These are phyloP conservation scores for Pistacia vera DNA, from an alignment of 345 rosid species.

Conservation along the genomic window DNA sequence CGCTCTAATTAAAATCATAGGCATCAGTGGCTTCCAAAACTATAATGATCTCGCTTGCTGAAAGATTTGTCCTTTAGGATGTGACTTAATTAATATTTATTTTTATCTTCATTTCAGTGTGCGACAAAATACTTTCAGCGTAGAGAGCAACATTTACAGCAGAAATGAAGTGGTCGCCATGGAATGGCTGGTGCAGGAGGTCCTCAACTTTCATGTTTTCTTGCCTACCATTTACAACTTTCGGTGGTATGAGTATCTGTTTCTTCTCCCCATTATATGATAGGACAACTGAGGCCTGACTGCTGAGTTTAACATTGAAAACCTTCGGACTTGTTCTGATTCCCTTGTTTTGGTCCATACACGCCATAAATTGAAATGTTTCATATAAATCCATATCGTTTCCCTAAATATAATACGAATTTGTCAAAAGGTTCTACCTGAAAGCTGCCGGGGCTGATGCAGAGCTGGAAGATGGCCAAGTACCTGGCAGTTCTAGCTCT, in stretches of 20 bases:
- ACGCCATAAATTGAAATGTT: not conserved
- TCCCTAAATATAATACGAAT: not conserved
- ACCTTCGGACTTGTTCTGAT: not conserved
- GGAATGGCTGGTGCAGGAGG: slow-evolving; percentile 64
- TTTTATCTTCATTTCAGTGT: slow-evolving; percentile 43
- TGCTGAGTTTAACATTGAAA: not conserved
- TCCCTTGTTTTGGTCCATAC: not conserved
- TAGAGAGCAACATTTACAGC: slow-evolving; percentile 56
- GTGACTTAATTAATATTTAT: not conserved
- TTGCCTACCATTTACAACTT: slow-evolving; percentile 78
- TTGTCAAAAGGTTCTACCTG: slow-evolving; percentile 68
- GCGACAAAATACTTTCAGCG: slow-evolving; percentile 56
- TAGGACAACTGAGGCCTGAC: not conserved
- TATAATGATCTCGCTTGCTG: not conserved
- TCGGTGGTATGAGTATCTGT: slow-evolving; percentile 49
- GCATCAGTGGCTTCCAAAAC: not conserved
- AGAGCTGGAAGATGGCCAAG: slow-evolving; percentile 63
- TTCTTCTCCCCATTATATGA: not conserved
- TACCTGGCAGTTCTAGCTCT: slow-evolving; percentile 64
- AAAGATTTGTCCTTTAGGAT: not conserved
- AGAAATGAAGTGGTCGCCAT: slow-evolving; percentile 88
- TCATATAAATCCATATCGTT: not conserved
- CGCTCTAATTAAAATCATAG: too few relatives aligned
- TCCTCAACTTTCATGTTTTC: slow-evolving; percentile 38
- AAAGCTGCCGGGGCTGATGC: slow-evolving; percentile 73